Evolutionary conservation across 2,329 filamentous ascomycete genomes (phyloP).

Genomic region (Botrytis cinerea): DNA sequence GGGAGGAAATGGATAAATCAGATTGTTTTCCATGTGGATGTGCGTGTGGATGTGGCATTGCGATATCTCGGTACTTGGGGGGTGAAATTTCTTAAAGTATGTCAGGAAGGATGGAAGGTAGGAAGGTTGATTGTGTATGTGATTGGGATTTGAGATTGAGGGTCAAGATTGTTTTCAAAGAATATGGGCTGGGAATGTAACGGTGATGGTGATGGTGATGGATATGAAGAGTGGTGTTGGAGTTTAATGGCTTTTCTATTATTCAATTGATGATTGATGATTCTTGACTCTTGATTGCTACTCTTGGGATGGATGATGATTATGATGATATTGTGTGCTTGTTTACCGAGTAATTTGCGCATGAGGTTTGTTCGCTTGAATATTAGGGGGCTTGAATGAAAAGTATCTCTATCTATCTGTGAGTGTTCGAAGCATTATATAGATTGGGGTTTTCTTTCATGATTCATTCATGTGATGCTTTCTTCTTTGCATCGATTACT

Average conservation of each 20-base stretch:
- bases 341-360: background rate
- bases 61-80: background rate
- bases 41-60: background rate
- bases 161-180: background rate
- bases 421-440: background rate
- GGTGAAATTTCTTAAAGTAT: too few relatives aligned
- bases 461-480: too few relatives aligned
- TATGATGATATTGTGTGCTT: background rate
- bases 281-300: background rate
- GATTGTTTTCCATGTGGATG: background rate
- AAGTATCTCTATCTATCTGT: background rate
- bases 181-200: background rate
- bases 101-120: too few relatives aligned
- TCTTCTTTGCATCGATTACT: too few relatives aligned
- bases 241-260: background rate
- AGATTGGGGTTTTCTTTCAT: too few relatives aligned
- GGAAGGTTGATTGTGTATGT: background rate
- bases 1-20: background rate
- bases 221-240: too few relatives aligned
- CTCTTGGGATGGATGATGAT: background rate
- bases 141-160: background rate
- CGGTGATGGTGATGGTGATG: background rate
- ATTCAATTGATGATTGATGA: background rate
- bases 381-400: background rate
- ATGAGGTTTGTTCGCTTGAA: background rate